Evolutionary conservation across 2,329 filamentous ascomycete species (phyloP).

Genomic region (Lecanicillium sp.): DNA sequence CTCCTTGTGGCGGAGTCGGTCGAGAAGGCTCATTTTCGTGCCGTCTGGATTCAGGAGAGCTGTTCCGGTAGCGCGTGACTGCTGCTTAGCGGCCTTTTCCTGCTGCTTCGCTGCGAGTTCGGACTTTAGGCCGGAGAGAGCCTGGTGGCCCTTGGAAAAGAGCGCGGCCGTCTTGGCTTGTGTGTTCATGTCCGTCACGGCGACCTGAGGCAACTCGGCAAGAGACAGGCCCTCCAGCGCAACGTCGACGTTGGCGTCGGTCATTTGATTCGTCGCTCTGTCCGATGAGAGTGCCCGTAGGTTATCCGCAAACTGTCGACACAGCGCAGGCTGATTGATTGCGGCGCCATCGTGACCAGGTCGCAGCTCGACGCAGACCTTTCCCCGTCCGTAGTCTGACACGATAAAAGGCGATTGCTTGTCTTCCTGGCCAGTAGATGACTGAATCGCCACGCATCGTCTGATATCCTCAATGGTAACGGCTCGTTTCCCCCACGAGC

Average conservation of each 20-base stretch:
- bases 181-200: constrained; percentile 22
- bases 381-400: constrained; percentile 44
- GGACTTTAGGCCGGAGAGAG: constrained; percentile 61
- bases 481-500: constrained; percentile 64
- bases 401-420: constrained; percentile 33
- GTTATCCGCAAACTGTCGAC: constrained; percentile 46
- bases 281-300: constrained; percentile 37
- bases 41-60: constrained; percentile 33
- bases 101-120: constrained; percentile 48
- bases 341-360: constrained; percentile 25
- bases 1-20: constrained; percentile 68
- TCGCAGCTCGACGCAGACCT: constrained; percentile 52
- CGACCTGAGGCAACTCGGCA: constrained; percentile 29
- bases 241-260: constrained; percentile 25
- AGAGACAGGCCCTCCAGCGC: constrained; percentile 52
- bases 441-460: constrained; percentile 57
- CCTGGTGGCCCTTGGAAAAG: constrained; percentile 58
- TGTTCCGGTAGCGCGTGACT: constrained; percentile 17
- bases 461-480: constrained; percentile 60
- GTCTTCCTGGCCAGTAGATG: constrained; percentile 21
- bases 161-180: constrained; percentile 43
- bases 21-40: constrained; percentile 60
- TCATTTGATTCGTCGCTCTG: constrained; percentile 20
- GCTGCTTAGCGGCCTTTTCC: constrained; percentile 30
- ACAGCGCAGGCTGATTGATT: constrained; percentile 44